Conservation (phyloP, 2,329 filamentous ascomycete genomes). For the Talaromyces atroroseus region DNA sequence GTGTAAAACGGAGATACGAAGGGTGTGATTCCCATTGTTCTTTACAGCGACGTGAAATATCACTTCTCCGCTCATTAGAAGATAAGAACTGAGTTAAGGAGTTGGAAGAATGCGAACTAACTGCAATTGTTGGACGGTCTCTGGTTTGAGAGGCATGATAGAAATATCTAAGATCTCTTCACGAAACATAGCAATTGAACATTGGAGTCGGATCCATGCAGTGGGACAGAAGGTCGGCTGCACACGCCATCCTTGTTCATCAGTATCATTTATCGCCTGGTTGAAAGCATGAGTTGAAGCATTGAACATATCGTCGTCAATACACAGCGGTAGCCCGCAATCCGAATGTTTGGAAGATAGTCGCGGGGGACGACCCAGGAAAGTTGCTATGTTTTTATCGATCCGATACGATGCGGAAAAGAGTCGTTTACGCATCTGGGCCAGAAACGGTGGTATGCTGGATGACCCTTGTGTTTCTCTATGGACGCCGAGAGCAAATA, state of each 20-base stretch:
- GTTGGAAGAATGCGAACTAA: not conserved
- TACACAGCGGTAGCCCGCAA: not conserved
- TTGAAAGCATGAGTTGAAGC: not conserved
- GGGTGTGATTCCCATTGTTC: conserved; percentile 6
- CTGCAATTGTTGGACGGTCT: not conserved
- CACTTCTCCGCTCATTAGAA: not conserved
- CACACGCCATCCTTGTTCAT: not conserved
- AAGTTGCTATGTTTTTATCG: conserved; percentile 4
- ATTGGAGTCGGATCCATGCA: conserved; percentile 3
- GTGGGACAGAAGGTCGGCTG: not conserved
- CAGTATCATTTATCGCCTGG: not conserved
- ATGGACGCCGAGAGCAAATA: conserved; percentile 1
- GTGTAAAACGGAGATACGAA: not conserved
- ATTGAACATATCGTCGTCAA: not conserved
- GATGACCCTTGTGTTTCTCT: not conserved
- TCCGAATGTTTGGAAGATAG: not conserved
- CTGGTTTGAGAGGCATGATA: not conserved
- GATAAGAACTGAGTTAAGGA: no score
- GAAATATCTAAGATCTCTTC: conserved; percentile 8
- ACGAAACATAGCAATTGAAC: not conserved
- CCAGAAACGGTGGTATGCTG: not conserved
- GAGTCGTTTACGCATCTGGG: conserved; percentile 2
- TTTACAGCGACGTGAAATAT: conserved; percentile 3
- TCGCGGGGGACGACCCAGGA: not conserved
- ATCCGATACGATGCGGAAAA: conserved; percentile 6